Conservation (phyloP, 1,284 basidiomycete species). For the Moesziomyces globuligerus region DNA sequence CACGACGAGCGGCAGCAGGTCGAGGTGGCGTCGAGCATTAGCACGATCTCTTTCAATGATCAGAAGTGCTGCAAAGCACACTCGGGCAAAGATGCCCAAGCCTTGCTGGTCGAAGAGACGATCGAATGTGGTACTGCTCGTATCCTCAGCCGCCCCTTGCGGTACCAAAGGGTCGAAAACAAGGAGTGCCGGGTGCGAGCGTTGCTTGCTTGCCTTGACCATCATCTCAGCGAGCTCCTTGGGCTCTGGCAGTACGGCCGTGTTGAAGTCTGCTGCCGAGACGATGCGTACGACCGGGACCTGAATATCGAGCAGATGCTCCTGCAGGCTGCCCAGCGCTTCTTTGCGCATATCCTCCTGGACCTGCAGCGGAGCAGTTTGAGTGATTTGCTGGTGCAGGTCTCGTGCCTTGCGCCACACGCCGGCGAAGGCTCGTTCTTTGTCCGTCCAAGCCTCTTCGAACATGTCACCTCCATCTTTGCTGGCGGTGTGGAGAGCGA, state of each 20-base stretch:
- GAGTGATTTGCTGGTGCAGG: conserved; percentile 1
- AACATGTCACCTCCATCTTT: background rate
- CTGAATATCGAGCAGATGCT: conserved; percentile 39
- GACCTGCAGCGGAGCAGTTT: conserved; percentile 4
- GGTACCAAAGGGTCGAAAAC: conserved; percentile 37
- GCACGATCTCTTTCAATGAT: conserved; percentile 75
- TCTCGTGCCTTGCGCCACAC: background rate
- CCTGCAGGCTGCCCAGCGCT: conserved; percentile 10
- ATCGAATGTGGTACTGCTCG: background rate
- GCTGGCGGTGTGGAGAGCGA: background rate
- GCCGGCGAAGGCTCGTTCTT: background rate
- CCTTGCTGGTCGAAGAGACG: conserved; percentile 70
- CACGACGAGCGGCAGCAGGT: conserved; percentile 71
- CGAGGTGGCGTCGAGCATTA: conserved; percentile 72
- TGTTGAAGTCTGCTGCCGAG: conserved; percentile 1
- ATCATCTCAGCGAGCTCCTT: conserved; percentile 34
- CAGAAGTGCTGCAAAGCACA: conserved; percentile 74
- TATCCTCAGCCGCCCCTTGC: background rate
- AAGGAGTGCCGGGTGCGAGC: conserved; percentile 25
- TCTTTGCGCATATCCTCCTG: conserved; percentile 10
- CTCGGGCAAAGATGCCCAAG: conserved; percentile 75
- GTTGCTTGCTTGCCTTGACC: conserved; percentile 15
- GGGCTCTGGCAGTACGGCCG: conserved; percentile 17
- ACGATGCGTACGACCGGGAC: conserved; percentile 24
- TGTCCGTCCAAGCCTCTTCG: background rate